Evolutionary conservation across 768 basidiomycete species (phyloP), one percentile per base, ranked within the genome.

Genomic region (Mycena pura): DNA sequence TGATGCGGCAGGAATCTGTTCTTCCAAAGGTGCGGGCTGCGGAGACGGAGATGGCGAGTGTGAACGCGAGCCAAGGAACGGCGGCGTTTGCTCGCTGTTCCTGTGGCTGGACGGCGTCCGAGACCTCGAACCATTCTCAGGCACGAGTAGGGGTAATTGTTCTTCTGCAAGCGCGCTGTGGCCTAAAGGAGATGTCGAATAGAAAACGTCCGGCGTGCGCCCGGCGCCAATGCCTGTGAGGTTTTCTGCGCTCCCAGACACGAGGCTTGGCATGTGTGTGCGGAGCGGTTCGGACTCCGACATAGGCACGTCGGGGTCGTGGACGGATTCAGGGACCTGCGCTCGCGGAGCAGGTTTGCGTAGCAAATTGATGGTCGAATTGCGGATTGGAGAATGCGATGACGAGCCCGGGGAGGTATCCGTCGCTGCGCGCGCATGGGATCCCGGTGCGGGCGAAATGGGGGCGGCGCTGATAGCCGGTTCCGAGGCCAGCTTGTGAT

Each of bases 221-320:
- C 68, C 69, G 17, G 80, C 72, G 28, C 89, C 89, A 27, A 91
- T 64, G 13, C 89, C 89, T 13, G 88, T 90, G 85, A 90, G 87
- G 64, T 90, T 81, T 59, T 84, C 83, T 31, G 74, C 79, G 43
- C 73, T 77, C 44, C 75, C 79, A 21, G 84, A 80, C 27, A 89
- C 78, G 14, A 79, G 80, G 63, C 86, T 88, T 3, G 86, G 83
- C 25, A 86, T 72, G 52, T 83, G 73, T 8, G 78, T 76, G 19
- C 84, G 80, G 41, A 77, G 69, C 14, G 64, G 69, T 39, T 63
- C 64, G 17, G 43, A 60, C n/a, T 69, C 69, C 61, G 40, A 62
- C 22, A 38, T 52, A 59, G 41, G 61, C 36, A 58, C n/a, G 13
- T 71, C 71, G 49, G 73, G 70, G 41, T 84, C 80, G 31, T 82